Evolutionary conservation across 768 basidiomycete species (phyloP).

Genomic region (Lactarius trivialis): DNA sequence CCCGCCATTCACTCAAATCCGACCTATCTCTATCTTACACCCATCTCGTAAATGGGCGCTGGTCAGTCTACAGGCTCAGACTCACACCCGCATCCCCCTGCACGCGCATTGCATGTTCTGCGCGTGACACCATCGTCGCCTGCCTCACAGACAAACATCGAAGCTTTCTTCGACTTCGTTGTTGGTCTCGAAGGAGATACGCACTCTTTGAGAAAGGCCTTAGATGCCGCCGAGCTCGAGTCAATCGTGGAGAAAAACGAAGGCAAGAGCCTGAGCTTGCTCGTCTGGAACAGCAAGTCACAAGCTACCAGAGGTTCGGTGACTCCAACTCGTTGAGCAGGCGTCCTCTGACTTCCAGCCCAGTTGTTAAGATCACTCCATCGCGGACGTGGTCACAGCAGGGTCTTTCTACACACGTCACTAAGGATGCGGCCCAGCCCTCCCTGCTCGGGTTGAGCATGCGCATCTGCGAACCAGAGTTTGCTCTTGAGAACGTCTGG

Average conservation of each 20-base stretch:
- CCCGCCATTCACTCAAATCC: not conserved
- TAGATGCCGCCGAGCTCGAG: conserved; percentile 69
- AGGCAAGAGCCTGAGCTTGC: conserved; percentile 56
- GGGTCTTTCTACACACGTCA: conserved; percentile 33
- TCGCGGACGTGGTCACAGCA: conserved; percentile 74
- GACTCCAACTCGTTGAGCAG: not conserved
- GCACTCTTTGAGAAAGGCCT: conserved; percentile 42
- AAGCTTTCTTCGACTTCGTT: conserved; percentile 95
- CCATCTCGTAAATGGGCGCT: conserved; percentile 57
- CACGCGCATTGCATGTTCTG: conserved; percentile 75
- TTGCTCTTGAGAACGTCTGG: conserved; percentile 91
- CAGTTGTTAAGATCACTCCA: conserved; percentile 81
- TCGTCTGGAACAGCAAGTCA: conserved; percentile 82
- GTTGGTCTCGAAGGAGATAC: conserved; percentile 80
- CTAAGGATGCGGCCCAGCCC: conserved; percentile 52
- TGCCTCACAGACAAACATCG: conserved; percentile 76
- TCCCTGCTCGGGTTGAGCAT: conserved; percentile 92
- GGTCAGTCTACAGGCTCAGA: conserved; percentile 56
- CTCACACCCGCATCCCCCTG: conserved; percentile 39
- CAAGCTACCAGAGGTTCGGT: conserved; percentile 59
- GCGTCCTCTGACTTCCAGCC: conserved; percentile 1
- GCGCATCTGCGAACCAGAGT: conserved; percentile 86
- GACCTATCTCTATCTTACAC: not conserved
- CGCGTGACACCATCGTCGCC: conserved; percentile 87
- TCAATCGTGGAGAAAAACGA: conserved; percentile 80